phyloP scores from a whole-genome alignment of 169 alveolate species.

The Plasmodium gallinaceum region DNA sequence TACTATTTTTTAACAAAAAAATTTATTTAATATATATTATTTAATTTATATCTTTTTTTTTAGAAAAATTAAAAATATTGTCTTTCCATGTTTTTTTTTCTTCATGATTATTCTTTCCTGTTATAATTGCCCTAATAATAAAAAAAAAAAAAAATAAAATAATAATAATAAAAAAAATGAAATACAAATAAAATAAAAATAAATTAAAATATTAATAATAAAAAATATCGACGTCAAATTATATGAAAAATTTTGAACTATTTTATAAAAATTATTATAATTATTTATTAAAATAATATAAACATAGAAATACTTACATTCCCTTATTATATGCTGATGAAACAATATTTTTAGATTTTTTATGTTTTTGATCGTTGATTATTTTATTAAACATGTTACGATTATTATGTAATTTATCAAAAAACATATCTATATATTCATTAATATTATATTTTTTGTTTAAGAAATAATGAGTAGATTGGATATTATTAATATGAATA shows the following conservation, averaged over 20 bases:
- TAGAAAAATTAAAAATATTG: too few relatives aligned
- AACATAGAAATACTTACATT: slow-evolving; percentile 14
- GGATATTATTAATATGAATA: slow-evolving; percentile 27
- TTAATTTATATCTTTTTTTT: neutral
- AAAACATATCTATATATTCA: slow-evolving; percentile 58
- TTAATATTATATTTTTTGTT: slow-evolving; percentile 43
- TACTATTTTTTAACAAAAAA: too few relatives aligned
- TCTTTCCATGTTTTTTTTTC: slow-evolving; percentile 19
- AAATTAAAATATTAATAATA: too few relatives aligned
- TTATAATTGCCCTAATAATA: slow-evolving; percentile 57
- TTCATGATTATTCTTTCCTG: slow-evolving; percentile 47
- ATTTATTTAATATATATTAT: neutral
- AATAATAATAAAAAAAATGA: slow-evolving; percentile 5
- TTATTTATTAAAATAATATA: too few relatives aligned
- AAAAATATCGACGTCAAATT: too few relatives aligned
- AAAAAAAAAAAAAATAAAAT: neutral
- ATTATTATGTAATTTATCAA: slow-evolving; percentile 37
- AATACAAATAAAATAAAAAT: neutral
- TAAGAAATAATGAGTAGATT: slow-evolving; percentile 32
- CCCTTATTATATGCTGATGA: slow-evolving; percentile 60
- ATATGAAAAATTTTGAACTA: neutral
- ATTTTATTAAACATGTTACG: slow-evolving; percentile 36
- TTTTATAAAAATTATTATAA: neutral
- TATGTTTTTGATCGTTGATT: slow-evolving; percentile 17
- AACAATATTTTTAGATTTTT: slow-evolving; percentile 31